Conservation (phyloP, 1,284 basidiomycete genomes). For the Rhodotorula sp. region DNA sequence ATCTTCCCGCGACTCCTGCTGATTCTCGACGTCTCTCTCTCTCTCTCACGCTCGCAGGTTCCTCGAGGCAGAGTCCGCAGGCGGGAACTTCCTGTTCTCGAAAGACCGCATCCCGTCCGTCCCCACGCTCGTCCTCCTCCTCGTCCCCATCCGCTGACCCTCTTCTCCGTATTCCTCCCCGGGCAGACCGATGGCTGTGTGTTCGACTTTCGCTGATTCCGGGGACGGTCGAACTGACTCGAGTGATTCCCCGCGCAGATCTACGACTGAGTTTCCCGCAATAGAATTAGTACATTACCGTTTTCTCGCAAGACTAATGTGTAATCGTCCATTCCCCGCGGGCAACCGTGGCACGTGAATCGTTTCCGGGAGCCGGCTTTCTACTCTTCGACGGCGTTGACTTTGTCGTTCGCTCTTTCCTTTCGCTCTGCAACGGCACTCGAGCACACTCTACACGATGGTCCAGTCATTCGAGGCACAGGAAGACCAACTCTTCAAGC, state of each 20-base stretch:
- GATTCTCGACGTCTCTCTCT: not conserved
- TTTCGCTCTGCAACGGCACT: not conserved
- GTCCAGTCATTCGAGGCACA: slow-evolving; percentile 40
- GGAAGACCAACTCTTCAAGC: slow-evolving; percentile 59
- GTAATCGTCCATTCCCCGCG: not conserved
- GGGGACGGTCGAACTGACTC: not conserved
- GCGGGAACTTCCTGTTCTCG: slow-evolving; percentile 59
- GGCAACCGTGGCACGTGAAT: not conserved
- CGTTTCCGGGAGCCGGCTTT: not conserved
- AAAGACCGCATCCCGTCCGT: slow-evolving; percentile 34
- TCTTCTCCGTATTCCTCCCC: not conserved
- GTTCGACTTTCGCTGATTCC: not conserved
- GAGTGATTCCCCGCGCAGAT: slow-evolving; percentile 17
- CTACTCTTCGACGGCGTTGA: not conserved
- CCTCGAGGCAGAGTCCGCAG: slow-evolving; percentile 44
- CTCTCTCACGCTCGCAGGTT: slow-evolving; percentile 15
- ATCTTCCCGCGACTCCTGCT: not conserved
- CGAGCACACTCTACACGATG: slow-evolving; percentile 17
- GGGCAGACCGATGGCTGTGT: slow-evolving; percentile 21
- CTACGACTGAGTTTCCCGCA: slow-evolving; percentile 22
- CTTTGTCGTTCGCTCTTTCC: not conserved
- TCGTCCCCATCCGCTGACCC: not conserved
- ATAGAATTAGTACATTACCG: not conserved
- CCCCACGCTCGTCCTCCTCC: too few relatives aligned
- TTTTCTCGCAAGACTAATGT: too few relatives aligned